These are phyloP conservation scores for Fusarium sp. DNA, from an alignment of 2,329 filamentous ascomycete species.

Conservation along the genomic window DNA sequence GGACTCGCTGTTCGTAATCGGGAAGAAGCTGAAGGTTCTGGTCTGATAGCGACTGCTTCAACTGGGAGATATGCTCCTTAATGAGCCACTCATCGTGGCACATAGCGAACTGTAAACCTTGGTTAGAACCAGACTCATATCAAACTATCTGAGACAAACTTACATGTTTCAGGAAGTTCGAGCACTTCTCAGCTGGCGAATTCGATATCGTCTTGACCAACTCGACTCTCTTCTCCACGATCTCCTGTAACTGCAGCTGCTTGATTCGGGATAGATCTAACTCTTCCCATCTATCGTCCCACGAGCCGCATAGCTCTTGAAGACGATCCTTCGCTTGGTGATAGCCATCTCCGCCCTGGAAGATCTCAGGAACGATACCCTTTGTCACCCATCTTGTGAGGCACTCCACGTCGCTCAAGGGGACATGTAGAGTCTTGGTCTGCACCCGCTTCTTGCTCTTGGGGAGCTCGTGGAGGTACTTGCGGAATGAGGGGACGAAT, in stretches of 20 bases:
- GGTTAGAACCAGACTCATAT: slow-evolving; percentile 47
- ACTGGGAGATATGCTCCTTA: slow-evolving; percentile 89
- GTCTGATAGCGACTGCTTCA: slow-evolving; percentile 92
- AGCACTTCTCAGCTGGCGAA: slow-evolving; percentile 78
- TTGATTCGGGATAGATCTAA: slow-evolving; percentile 86
- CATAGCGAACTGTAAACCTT: slow-evolving; percentile 84
- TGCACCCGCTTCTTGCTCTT: slow-evolving; percentile 76
- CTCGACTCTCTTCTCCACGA: slow-evolving; percentile 79
- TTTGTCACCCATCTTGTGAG: slow-evolving; percentile 79
- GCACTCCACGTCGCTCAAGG: slow-evolving; percentile 85
- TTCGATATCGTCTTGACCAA: slow-evolving; percentile 74
- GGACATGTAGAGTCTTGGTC: slow-evolving; percentile 77
- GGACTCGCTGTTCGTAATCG: slow-evolving; percentile 95
- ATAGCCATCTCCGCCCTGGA: slow-evolving; percentile 65
- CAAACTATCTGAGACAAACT: slow-evolving; percentile 55
- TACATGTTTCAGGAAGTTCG: slow-evolving; percentile 89
- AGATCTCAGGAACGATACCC: slow-evolving; percentile 72
- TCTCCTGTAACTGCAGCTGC: slow-evolving; percentile 84
- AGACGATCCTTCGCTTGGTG: slow-evolving; percentile 77
- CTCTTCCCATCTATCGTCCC: slow-evolving; percentile 87
- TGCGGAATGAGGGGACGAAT: slow-evolving; percentile 80
- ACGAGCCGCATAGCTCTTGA: slow-evolving; percentile 77
- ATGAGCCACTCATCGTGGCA: slow-evolving; percentile 97
- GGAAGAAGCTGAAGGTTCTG: slow-evolving; percentile 96
- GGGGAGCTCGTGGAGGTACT: slow-evolving; percentile 77